Evolutionary conservation across 345 rosid species (phyloP), one percentile per base, ranked within the genome.

Genomic region (Gossypium bickii): DNA sequence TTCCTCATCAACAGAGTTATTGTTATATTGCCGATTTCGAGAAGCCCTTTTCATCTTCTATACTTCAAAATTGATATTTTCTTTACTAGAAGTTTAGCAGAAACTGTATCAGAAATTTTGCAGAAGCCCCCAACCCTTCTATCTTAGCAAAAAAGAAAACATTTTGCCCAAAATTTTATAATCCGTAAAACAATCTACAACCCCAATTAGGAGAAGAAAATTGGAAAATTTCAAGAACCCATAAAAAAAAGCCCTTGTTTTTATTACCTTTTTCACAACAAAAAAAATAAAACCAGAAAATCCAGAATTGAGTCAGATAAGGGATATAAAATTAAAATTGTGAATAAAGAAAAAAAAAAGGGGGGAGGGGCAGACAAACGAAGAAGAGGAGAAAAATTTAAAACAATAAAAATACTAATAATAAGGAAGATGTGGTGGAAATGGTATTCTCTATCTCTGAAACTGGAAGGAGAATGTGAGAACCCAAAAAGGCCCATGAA

Each of bases 401-500:
- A 12, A 24, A 25, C 17, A n/a, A 41, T 41, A 59, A 71, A 20
- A 38, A 43, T 1, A 76, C 24, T 71, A 68, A 44, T 18, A 59
- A 49, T 1, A 44, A 18, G 27, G 10, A 43, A 12, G 70, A 12
- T 1, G 34, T 4, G 43, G 20, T n/a, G 22, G 72, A 2, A 24
- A 45, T 67, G 9, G 59, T 18, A 47, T 64, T 67, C 58, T 63
- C 48, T 38, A 47, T 53, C 76, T 24, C 62, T 69, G 83, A 70
- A 78, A 70, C 60, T 69, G 61, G 45, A 38, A 34, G 67, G n/a
- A 53, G 57, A 43, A 77, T 18, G 59, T 20, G 77, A 71, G 77
- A 78, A 80, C 43, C 80, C 80, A 2, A 77, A 67, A 75, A 74
- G 72, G 79, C 86, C 81, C 82, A 74, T 70, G 74, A 22, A 74